Base-by-base conservation (phyloP, 495 filamentous ascomycete genomes). In the Copromyces sp. region DNA sequence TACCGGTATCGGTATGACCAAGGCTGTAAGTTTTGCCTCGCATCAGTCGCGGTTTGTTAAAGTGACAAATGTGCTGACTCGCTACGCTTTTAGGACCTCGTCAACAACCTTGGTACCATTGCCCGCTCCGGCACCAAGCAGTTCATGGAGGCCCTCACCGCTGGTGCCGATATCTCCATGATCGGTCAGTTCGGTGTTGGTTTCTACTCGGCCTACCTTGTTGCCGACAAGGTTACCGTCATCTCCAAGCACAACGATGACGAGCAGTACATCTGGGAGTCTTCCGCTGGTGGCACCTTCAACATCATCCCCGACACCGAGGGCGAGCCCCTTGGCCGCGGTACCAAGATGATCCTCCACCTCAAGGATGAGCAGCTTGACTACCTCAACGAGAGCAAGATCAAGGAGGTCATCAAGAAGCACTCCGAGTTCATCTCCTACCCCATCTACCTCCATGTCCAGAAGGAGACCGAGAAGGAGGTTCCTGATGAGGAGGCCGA, bases 371-470 rank as follows among this genome's bases (percentile, higher is more conserved):
- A 98, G 90, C 95, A 98, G 87, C 88, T 85, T 73, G 95, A 98
- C 84, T 99, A 97, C 89, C 90, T 98, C 79, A 95, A 98, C 84
- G 95, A 98, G 90, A 89, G 89, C 88, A 94, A 95, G 89, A 93
- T 99, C 88, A 99, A 99, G 92, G 95, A 99, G 89, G 94, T 99
- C 75, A 93, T 99, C 86, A 98, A 98, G 93, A 99, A 99, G 92
- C 95, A 99, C 91, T 98, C 95, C 83, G 95, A 99, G 88, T 99
- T 99, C 91, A 99, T 99, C 89, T 98, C 96, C 70, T 99, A 99
- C 90, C 95, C 95, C 77, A 99, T 99, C 89, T 99, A 97, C 89
- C 95, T 99, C 73, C 95, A 99, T 84, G 93, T 98, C 81, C 84
- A 92, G 81, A 99, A 99, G 90, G 96, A 98, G 92, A 95, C 91